Evolutionary conservation across 768 basidiomycete species (phyloP), one percentile per base, ranked within the genome.

Genomic region (Cystofilobasidium capitatum): DNA sequence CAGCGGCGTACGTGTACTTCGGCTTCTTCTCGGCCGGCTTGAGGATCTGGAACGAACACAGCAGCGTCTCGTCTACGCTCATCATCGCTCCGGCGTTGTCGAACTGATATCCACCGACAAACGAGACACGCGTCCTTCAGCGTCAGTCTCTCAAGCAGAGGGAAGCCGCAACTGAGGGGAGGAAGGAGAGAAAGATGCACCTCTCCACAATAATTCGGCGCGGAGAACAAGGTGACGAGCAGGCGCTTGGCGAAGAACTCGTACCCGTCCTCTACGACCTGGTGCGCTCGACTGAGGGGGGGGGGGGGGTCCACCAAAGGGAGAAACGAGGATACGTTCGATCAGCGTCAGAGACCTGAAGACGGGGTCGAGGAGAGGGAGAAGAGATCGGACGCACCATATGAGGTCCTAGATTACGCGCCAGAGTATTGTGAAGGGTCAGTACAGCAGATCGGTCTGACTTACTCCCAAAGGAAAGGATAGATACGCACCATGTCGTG

Each of bases 51-150:
- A 98, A 97, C 10, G 93, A 97, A 80, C 94, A 97, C 71, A 98
- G 78, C 71, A 98, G 78, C 12, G 94, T 96, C 79, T 97, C 94
- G 74, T 97, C 94, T 49, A 99, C 94, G 74, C 89, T 92, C 94
- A 98, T 99, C 94, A 99, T 99, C 39, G 94, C 94, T 42, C 94
- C 94, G 5, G 94, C 93, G 77, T 99, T 99, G 78, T 99, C 94
- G 74, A 99, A 99, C 80, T 98, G 49, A 10, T 26, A 29, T 4
- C 10, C 13, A 29, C 10, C 24, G 31, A 51, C 16, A 10, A 29
- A 51, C 8, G 45, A 7, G 45, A 47, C 45, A 29, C 8, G 24
- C 24, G 37, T 37, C 22, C 17, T 2, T 39, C 7, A 16, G 58
- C 36, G 13, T 36, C 17, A n/a, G 35, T 9, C 14, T 13, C 14